A percentile compares a stretch with the other conserved stretches of the same genome.
Evolutionary conservation across 2,329 filamentous ascomycete species (phyloP).

Genomic region (Clonostachys solani): DNA sequence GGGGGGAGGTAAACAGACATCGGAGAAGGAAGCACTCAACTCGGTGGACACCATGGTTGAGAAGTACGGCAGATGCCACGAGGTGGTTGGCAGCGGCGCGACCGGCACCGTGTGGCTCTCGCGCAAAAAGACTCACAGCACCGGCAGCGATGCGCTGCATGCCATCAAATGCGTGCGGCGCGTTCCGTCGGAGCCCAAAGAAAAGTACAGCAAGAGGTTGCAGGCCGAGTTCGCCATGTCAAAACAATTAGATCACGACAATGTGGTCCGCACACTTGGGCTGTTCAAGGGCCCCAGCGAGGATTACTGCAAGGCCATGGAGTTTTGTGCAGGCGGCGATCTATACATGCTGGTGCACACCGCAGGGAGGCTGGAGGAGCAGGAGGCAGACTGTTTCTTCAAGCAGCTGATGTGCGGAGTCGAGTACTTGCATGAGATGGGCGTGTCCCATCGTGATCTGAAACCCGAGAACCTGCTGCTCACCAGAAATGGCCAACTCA

Average conservation of each 20-base stretch:
- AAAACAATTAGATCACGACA: conserved; percentile 91
- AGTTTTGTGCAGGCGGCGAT: conserved; percentile 95
- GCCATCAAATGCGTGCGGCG: conserved; percentile 98
- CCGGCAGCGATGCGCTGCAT: conserved; percentile 83
- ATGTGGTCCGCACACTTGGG: conserved; percentile 96
- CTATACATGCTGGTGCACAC: conserved; percentile 90
- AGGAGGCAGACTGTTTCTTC: conserved; percentile 96
- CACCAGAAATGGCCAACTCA: conserved; percentile 86
- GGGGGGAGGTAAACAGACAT: conserved; percentile 56
- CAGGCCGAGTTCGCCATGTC: conserved; percentile 99
- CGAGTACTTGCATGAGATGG: conserved; percentile 99
- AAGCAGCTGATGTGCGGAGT: conserved; percentile 99
- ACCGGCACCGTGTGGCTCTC: conserved; percentile 98
- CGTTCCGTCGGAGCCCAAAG: conserved; percentile 87
- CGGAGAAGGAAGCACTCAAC: conserved; percentile 66
- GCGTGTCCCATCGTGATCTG: conserved; percentile 91
- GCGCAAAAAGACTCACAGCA: conserved; percentile 85
- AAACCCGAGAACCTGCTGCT: conserved; percentile 96
- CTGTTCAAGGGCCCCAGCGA: conserved; percentile 94
- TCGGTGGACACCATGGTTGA: conserved; percentile 74
- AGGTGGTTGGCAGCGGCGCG: conserved; percentile 90
- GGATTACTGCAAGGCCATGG: conserved; percentile 99
- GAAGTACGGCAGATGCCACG: conserved; percentile 98
- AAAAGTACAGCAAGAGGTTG: conserved; percentile 95
- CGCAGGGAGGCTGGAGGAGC: conserved; percentile 84